Conservation (phyloP, 176 grass and related monocot genomes). For the Avena insularis region DNA sequence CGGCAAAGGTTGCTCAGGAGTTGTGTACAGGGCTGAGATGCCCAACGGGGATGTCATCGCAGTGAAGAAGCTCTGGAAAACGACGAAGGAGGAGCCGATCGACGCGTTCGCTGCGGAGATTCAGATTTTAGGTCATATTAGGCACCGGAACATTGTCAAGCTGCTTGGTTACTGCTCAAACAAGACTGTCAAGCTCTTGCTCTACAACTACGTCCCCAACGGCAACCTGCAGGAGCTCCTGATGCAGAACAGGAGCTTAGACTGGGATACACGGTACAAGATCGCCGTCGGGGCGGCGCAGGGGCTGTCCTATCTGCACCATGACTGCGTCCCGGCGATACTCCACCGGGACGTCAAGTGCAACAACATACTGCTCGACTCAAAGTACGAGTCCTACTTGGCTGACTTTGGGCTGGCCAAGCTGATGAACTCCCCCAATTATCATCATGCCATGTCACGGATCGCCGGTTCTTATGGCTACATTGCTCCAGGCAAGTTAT, state of each 20-base stretch:
- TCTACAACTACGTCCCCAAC: constrained; percentile 97
- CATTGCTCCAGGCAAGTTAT: constrained; percentile 92
- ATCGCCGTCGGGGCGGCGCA: constrained; percentile 75
- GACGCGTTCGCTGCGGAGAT: constrained; percentile 80
- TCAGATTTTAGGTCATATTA: constrained; percentile 93
- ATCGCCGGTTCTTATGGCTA: constrained; percentile 94
- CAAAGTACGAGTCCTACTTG: constrained; percentile 83
- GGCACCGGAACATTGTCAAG: constrained; percentile 96
- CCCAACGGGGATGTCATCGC: constrained; percentile 84
- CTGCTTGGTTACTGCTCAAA: constrained; percentile 94
- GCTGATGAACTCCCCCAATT: constrained; percentile 95
- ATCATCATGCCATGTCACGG: constrained; percentile 84
- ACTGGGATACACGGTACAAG: constrained; percentile 96
- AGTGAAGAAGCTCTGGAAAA: constrained; percentile 94
- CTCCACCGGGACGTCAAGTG: constrained; percentile 95
- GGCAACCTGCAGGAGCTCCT: constrained; percentile 90
- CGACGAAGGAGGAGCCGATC: constrained; percentile 67
- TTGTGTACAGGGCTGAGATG: constrained; percentile 97
- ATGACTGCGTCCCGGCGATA: constrained; percentile 85
- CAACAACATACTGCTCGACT: constrained; percentile 95
- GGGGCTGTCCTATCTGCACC: constrained; percentile 90
- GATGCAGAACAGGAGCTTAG: constrained; percentile 74
- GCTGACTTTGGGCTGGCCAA: constrained; percentile 97
- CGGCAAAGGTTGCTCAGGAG: constrained; percentile 88
- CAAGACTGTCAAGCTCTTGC: constrained; percentile 82